Evolutionary conservation across 345 rosid genomes (phyloP).

Genomic region (sweet orange (Citrus sinensis)): DNA sequence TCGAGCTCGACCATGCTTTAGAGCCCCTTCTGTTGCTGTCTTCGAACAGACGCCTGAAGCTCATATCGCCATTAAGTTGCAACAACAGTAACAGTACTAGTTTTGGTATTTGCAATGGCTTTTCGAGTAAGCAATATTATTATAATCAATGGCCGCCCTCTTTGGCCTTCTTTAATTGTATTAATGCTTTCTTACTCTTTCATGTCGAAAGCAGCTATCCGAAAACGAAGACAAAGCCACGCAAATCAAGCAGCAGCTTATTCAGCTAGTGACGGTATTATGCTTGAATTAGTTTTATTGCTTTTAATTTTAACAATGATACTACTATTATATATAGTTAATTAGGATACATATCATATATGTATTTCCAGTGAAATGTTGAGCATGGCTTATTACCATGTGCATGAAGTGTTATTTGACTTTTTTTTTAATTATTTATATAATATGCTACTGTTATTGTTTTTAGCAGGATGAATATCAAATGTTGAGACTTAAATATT

Average conservation of each 20-base stretch:
- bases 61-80: constrained; percentile 18
- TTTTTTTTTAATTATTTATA: too few species aligned
- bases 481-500: too few species aligned
- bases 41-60: constrained; percentile 12
- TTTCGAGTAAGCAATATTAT: neutral
- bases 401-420: too few species aligned
- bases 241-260: too few species aligned
- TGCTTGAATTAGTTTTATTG: neutral
- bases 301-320: neutral
- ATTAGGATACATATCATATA: too few species aligned
- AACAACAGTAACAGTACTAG: neutral
- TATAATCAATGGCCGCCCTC: neutral
- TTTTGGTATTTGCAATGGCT: neutral
- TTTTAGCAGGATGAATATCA: too few species aligned
- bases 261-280: too few species aligned
- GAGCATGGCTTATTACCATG: too few species aligned
- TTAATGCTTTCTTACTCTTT: constrained; percentile 12
- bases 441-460: too few species aligned
- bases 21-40: constrained; percentile 11
- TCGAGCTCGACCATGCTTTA: constrained; percentile 15
- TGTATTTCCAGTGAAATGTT: too few species aligned
- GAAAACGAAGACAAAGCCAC: too few species aligned
- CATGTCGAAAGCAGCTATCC: constrained; percentile 16
- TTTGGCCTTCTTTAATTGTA: neutral
- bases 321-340: too few species aligned